These are phyloP conservation scores for Pseudogymnoascus sp. DNA, from an alignment of 2,329 filamentous ascomycete species.

Conservation along the genomic window DNA sequence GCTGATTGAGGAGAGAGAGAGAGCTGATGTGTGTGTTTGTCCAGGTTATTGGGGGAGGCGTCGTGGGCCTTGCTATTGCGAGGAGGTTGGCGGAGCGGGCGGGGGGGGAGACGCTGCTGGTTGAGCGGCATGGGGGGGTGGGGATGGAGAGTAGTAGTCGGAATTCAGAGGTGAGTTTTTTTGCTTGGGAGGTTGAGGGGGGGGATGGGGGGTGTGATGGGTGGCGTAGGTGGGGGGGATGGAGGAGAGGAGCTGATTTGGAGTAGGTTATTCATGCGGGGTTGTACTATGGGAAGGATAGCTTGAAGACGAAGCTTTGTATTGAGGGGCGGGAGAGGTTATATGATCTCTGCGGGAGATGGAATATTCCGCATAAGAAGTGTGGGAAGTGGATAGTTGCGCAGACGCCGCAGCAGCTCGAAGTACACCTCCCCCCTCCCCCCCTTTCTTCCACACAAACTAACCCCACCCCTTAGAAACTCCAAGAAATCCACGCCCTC, in stretches of 20 bases:
- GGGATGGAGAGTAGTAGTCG: conserved; percentile 64
- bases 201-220: background rate
- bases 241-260: background rate
- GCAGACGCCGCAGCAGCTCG: conserved; percentile 58
- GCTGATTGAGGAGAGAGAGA: background rate
- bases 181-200: background rate
- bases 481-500: conserved; percentile 42
- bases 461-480: conserved; percentile 20
- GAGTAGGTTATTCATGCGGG: conserved; percentile 85
- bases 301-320: conserved; percentile 79
- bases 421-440: background rate
- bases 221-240: background rate
- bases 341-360: conserved; percentile 64
- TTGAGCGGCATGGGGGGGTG: conserved; percentile 55
- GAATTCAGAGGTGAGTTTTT: conserved; percentile 49
- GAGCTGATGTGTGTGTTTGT: background rate
- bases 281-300: conserved; percentile 71
- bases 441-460: background rate
- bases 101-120: conserved; percentile 54
- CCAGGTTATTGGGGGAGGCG: conserved; percentile 52
- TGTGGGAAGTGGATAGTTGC: conserved; percentile 94
- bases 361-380: conserved; percentile 61
- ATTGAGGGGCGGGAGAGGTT: conserved; percentile 66
- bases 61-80: conserved; percentile 60
- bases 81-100: conserved; percentile 50